Evolutionary conservation across 1,139 yeast genomes (phyloP).

Genomic region (Taphrina pruni): DNA sequence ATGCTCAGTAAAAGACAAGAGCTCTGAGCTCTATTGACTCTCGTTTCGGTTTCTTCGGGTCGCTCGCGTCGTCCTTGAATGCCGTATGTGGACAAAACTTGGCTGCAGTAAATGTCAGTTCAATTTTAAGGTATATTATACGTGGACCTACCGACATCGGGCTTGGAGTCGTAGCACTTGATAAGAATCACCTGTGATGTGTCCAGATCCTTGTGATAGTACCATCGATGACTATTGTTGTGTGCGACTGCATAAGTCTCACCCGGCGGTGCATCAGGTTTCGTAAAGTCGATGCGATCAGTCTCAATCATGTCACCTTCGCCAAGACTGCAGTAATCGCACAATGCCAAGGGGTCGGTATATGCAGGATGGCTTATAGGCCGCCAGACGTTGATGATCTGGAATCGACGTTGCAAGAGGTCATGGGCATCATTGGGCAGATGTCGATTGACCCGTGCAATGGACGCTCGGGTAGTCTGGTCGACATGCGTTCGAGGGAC

Average conservation of each 20-base stretch:
- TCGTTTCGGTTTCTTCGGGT: slow-evolving; percentile 45
- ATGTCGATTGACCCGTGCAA: slow-evolving; percentile 47
- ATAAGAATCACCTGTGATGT: slow-evolving; percentile 47
- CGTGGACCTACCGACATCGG: too few relatives aligned
- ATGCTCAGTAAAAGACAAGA: slow-evolving; percentile 45
- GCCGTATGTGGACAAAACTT: slow-evolving; percentile 47
- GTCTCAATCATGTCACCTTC: slow-evolving; percentile 46
- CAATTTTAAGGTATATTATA: too few relatives aligned
- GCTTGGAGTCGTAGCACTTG: slow-evolving; percentile 48
- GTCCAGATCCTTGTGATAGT: slow-evolving; percentile 46
- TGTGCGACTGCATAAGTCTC: slow-evolving; percentile 47
- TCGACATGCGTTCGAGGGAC: slow-evolving; percentile 48
- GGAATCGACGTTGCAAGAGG: slow-evolving; percentile 46
- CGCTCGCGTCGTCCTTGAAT: slow-evolving; percentile 47
- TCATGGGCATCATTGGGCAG: slow-evolving; percentile 46
- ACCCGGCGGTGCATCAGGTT: slow-evolving; percentile 46
- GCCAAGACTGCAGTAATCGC: slow-evolving; percentile 45
- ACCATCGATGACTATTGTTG: slow-evolving; percentile 46
- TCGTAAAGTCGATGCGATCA: slow-evolving; percentile 43
- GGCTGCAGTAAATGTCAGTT: neutral
- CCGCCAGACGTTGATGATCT: slow-evolving; percentile 49
- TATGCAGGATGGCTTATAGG: slow-evolving; percentile 46
- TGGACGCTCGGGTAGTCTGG: slow-evolving; percentile 48
- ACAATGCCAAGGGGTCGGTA: slow-evolving; percentile 48
- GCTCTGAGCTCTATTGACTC: slow-evolving; percentile 49